Evolutionary conservation across 805 yeast genomes (phyloP), one percentile per base, ranked within the genome.

Genomic region (Jamesozyma lodderae): DNA sequence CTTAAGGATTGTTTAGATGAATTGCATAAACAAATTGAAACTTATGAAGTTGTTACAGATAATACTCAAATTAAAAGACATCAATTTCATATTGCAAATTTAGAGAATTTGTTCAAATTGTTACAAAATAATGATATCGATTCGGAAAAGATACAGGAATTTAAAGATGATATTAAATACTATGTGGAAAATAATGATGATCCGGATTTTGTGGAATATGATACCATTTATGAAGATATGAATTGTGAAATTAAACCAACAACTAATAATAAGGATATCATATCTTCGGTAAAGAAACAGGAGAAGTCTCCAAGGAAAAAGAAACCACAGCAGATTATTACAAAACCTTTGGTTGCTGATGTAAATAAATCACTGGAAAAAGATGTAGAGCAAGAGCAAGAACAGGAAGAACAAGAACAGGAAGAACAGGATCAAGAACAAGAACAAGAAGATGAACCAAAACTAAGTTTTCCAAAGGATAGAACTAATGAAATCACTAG

Each of bases 151-250:
- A 76, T 90, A 8, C 79, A 79, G 49, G 79, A 71, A 17, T 75
- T 86, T 41, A 79, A 80, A 55, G 97, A 90, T 37, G 97, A 90
- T 59, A 82, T 90, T 57, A 83, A 75, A 49, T 90, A 92, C 64
- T 88, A 85, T 59, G 92, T 92, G 22, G 97, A 92, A 49, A 82
- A 86, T 45, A 90, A 90, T 55, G 92, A 82, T 60, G 96, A 87
- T 40, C 88, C 79, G 4, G 95, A 88, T 52, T 90, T 87, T 59
- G 81, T 88, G 24, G 96, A 87, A 54, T 95, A 90, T 60, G 96
- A 88, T 50, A 87, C 85, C 11, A 75, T 90, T 43, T 92, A 90
- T 61, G 96, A 92, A 49, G 85, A 79, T 42, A 70, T 92, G 49
- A 87, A 80, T 31, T 72, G 61, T 40, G 60, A 58, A 44, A 45